Conservation (phyloP, 2,329 filamentous ascomycete species). For the Salinomyces thailandicus region DNA sequence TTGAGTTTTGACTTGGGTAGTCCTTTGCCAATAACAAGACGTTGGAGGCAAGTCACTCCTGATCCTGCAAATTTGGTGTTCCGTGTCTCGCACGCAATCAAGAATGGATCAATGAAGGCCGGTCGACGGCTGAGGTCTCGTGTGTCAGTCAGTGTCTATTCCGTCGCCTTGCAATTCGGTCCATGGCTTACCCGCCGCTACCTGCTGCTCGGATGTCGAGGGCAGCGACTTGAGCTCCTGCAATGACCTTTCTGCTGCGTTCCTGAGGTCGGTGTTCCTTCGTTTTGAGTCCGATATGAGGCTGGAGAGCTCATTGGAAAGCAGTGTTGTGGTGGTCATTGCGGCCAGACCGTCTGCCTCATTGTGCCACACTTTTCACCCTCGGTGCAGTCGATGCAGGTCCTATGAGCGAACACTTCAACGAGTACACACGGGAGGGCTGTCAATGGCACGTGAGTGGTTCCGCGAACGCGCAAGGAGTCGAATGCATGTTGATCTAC, state of each 20-base stretch:
- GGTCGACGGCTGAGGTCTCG: conserved; percentile 71
- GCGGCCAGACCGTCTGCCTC: not conserved
- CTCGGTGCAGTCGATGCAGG: too few relatives aligned
- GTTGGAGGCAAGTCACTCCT: conserved; percentile 78
- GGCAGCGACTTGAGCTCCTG: conserved; percentile 74
- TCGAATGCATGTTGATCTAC: too few relatives aligned
- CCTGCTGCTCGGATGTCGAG: conserved; percentile 63
- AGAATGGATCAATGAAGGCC: conserved; percentile 84
- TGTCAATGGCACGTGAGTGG: too few relatives aligned
- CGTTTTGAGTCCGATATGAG: conserved; percentile 65
- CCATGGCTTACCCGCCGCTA: conserved; percentile 56
- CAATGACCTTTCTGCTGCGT: conserved; percentile 85
- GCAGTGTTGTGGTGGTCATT: conserved; percentile 23
- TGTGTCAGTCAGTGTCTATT: conserved; percentile 20
- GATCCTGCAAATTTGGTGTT: conserved; percentile 85
- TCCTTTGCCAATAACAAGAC: conserved; percentile 71
- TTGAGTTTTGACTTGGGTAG: conserved; percentile 69
- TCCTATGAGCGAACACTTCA: too few relatives aligned
- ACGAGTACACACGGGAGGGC: too few relatives aligned
- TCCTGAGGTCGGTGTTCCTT: conserved; percentile 81
- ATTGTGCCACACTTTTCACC: too few relatives aligned
- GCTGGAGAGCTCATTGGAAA: conserved; percentile 22
- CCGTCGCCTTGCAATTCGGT: not conserved
- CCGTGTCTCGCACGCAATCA: conserved; percentile 82
- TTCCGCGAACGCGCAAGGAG: too few relatives aligned